Evolutionary conservation across 176 grass and related monocot species (phyloP), one percentile per base, ranked within the genome.

Genomic region (Oryza nivara): DNA sequence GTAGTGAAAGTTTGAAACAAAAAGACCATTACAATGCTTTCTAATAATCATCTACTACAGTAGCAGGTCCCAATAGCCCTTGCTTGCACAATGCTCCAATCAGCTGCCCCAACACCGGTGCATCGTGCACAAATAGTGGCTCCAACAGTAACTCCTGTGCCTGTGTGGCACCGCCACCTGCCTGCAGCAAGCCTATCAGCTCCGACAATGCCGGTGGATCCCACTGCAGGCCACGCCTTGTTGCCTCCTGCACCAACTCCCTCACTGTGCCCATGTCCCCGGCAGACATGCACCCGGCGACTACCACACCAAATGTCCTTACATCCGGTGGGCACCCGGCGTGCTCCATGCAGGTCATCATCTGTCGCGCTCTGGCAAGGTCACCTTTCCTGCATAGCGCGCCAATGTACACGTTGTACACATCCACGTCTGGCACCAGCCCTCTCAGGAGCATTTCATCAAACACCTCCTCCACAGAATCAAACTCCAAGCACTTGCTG

Each of bases 391-490:
- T 86, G 79, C 78, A 85, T 23, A 88, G 84, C 54, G 73, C 81
- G 20, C 73, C 74, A 35, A 88, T 68, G 79, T 91, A 96, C 44
- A 44, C 66, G 10, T 83, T 66, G 88, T 85, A 93, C 65, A 83
- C 86, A 49, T 38, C 67, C 11, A 65, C 35, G 73, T 76, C 82
- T 1, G 90, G 93, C 51, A 89, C 64, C 54, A 91, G 38, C 48
- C 94, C 94, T 1, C 77, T 68, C 11, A 93, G 66, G 66, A 95
- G 90, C 70, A 96, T 93, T 91, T 91, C 91, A 81, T 96, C 94
- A 38, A 97, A 94, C 78, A 83, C 78, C 74, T 92, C 79, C 15
- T 91, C 85, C 16, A 87, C 87, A 60, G 64, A 73, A 6, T 85
- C 58, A 13, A 92, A 85, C 28, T 74, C n/a, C 1, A 51, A 51